Evolutionary conservation across 352 stramenopile genomes (phyloP), one percentile per base, ranked within the genome.

Genomic region (Thalassiosira mediterranea): DNA sequence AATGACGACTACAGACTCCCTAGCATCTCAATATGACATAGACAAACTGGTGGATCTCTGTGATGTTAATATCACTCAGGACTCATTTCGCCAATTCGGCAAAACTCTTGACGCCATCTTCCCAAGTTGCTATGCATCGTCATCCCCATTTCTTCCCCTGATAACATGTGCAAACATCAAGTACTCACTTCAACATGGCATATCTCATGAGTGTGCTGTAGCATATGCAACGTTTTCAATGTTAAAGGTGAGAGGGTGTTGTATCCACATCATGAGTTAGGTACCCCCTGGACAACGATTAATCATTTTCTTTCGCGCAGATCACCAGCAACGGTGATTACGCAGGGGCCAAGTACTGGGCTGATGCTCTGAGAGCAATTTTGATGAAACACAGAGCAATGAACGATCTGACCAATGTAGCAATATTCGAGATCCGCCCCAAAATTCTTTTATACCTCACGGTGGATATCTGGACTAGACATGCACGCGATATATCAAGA

Each of bases 21-120:
- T 63, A 17, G 62, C 49, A 5, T 72, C 62, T 23, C 31, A 72
- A n/a, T 62, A 62, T 28, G 40, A 19, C 34, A 53, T 61, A 38
- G 51, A 72, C 17, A 48, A 64, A 7, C 28, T 72, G 37, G 8
- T 31, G 0, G 31, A 23, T 10, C 8, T 72, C 17, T 72, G 63
- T 42, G 13, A 64, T n/a, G n/a, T n/a, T 21, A 62, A 26, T 7
- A 48, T n/a, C 4, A 42, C 28, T 21, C n/a, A 49, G 17, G 13
- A 19, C 8, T 25, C 19, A 37, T 47, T 40, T 29, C 38, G 37
- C 19, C 13, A 51, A 32, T 32, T 60, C 29, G 21, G 59, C 8
- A 25, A 31, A 10, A 59, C 28, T 23, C 7, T 60, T 13, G 31
- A 56, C 19, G 29, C 11, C 29, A 48, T 49, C 11, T 2, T 38